phyloP scores from a whole-genome alignment of 768 basidiomycete species.

The Tulasnella sp. region DNA sequence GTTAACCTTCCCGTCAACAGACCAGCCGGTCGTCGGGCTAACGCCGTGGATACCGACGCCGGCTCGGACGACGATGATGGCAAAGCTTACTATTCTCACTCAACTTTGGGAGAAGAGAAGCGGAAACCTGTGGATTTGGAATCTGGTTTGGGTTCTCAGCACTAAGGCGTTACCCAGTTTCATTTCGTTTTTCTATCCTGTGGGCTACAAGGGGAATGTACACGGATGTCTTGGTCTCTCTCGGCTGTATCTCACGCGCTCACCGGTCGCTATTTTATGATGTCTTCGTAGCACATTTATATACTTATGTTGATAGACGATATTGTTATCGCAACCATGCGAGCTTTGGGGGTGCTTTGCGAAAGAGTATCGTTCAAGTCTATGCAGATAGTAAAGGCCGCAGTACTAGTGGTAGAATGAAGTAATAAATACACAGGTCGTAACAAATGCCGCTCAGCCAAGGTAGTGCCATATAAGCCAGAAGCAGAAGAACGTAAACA shows the following conservation, averaged over 20 bases:
- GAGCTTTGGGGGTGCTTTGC: background rate
- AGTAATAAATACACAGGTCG: slow-evolving; percentile 15
- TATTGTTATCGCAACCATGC: background rate
- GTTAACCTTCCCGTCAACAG: slow-evolving; percentile 8
- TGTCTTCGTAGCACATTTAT: background rate
- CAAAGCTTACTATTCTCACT: slow-evolving; percentile 8
- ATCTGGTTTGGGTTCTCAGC: background rate
- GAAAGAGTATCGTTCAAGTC: background rate
- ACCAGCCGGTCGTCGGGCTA: background rate
- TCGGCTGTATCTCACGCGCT: background rate
- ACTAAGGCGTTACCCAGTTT: background rate
- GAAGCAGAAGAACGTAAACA: slow-evolving; percentile 90
- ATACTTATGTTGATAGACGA: background rate
- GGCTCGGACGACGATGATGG: slow-evolving; percentile 3
- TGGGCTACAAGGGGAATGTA: background rate
- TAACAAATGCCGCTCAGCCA: slow-evolving; percentile 40
- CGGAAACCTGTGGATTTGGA: background rate
- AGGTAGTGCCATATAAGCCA: slow-evolving; percentile 89
- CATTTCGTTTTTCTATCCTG: background rate
- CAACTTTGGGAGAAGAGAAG: background rate
- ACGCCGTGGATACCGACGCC: background rate
- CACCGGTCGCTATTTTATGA: background rate
- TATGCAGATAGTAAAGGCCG: background rate
- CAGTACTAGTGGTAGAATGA: background rate
- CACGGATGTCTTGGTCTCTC: background rate